These are phyloP conservation scores for Dactylellina drechsleri DNA, from an alignment of 2,329 filamentous ascomycete genomes.

Conservation along the genomic window DNA sequence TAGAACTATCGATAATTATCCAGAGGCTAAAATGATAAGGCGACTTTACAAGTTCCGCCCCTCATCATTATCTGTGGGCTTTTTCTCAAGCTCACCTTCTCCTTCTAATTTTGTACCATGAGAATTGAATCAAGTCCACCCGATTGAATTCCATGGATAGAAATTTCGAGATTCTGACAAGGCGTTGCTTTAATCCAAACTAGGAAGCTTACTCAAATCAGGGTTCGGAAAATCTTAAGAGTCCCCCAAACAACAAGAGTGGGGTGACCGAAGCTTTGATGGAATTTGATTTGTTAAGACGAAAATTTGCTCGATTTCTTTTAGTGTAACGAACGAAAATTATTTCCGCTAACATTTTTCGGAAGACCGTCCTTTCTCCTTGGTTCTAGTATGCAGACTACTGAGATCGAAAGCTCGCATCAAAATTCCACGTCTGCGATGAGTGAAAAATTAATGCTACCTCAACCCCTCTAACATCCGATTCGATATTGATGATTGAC, in stretches of 20 bases:
- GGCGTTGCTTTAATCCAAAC: slow-evolving; percentile 30
- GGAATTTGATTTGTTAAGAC: slow-evolving; percentile 5
- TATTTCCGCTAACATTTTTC: background rate
- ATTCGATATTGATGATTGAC: slow-evolving; percentile 28
- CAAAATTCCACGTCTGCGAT: slow-evolving; percentile 12
- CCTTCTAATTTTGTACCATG: slow-evolving; percentile 15
- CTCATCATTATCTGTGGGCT: slow-evolving; percentile 23
- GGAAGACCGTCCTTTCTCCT: slow-evolving; percentile 48
- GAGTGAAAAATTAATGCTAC: background rate
- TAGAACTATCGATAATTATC: slow-evolving; percentile 33
- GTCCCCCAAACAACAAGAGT: slow-evolving; percentile 31
- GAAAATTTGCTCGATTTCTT: background rate
- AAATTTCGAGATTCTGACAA: slow-evolving; percentile 17
- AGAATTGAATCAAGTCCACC: slow-evolving; percentile 21
- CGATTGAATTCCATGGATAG: slow-evolving; percentile 47
- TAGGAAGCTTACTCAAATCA: slow-evolving; percentile 49
- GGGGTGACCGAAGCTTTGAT: slow-evolving; percentile 28
- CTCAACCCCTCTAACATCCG: slow-evolving; percentile 8
- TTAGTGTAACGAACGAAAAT: slow-evolving; percentile 44
- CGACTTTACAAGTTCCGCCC: slow-evolving; percentile 15
- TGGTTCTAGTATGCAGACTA: slow-evolving; percentile 20
- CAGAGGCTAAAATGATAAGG: slow-evolving; percentile 33
- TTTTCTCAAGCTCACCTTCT: slow-evolving; percentile 40
- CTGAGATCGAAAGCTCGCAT: slow-evolving; percentile 12
- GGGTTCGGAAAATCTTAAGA: slow-evolving; percentile 26